phyloP scores from a whole-genome alignment of 2,329 filamentous ascomycete genomes.

The Taxawa tesnikishii region DNA sequence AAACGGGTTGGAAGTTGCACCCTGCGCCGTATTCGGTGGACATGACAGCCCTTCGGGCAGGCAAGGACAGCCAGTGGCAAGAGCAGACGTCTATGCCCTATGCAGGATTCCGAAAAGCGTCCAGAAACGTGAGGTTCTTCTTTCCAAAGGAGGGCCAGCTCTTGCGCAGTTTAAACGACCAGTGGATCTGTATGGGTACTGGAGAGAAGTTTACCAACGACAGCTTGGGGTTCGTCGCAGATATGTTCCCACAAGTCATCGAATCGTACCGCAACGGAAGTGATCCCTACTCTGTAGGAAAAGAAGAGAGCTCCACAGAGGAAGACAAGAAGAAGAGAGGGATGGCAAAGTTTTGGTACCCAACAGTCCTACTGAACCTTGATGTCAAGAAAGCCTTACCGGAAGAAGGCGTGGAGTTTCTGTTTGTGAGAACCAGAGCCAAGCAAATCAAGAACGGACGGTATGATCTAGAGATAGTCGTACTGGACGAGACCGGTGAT shows the following conservation, averaged over 20 bases:
- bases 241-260: conserved; percentile 57
- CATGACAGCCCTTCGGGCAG: conserved; percentile 26
- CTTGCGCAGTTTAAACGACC: conserved; percentile 37
- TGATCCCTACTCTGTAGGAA: conserved; percentile 20
- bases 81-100: conserved; percentile 31
- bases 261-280: conserved; percentile 30
- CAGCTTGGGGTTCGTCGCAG: conserved; percentile 51
- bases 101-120: conserved; percentile 35
- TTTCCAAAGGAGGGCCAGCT: conserved; percentile 36
- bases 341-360: conserved; percentile 52
- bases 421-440: conserved; percentile 52
- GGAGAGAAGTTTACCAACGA: conserved; percentile 54
- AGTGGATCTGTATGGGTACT: conserved; percentile 54
- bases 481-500: conserved; percentile 52
- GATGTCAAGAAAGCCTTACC: conserved; percentile 66
- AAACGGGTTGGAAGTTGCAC: conserved; percentile 41
- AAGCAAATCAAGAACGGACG: conserved; percentile 60
- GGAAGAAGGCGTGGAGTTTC: conserved; percentile 55
- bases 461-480: conserved; percentile 60
- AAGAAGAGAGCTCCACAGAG: conserved; percentile 13
- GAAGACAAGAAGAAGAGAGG: conserved; percentile 13
- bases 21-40: conserved; percentile 32
- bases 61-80: conserved; percentile 37
- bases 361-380: conserved; percentile 61
- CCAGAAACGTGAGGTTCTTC: conserved; percentile 38